Evolutionary conservation across 495 filamentous ascomycete genomes (phyloP), one percentile per base, ranked within the genome.

Genomic region (Xylaria grammica): DNA sequence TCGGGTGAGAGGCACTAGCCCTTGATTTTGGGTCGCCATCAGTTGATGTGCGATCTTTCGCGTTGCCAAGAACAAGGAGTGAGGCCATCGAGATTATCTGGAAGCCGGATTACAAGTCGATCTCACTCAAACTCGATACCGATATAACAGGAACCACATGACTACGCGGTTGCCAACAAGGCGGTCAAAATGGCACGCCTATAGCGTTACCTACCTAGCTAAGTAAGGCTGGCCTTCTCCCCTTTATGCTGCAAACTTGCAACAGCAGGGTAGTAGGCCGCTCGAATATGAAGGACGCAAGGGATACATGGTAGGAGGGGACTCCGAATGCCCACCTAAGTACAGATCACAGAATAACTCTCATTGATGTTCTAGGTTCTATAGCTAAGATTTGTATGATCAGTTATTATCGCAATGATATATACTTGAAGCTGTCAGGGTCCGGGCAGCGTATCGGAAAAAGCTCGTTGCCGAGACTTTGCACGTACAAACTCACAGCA

Each of bases 401-500:
- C 20, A n/a, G n/a, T n/a, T 34, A 15, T 27, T 9, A 49, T 61
- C 20, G 15, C 7, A 34, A 40, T 10, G 24, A 38, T 36, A 45
- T 62, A 46, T 17, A 62, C 1, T 30, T 34, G 19, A 52, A 36
- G 17, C 36, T 40, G n/a, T 30, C 17, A 34, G 48, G n/a, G 26
- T 26, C 27, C 32, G 54, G 52, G 40, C 42, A 55, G 60, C 50
- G 60, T 63, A 63, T 63, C 60, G 60, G 60, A 63, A 55, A 34
- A 50, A 55, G 38, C 29, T 40, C 50, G n/a, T 36, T 19, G 27
- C 13, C 20, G 38, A 19, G 15, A 26, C 6, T 40, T 42, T 22
- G 34, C 20, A 45, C 30, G 22, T 63, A 30, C 34, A 46, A 53
- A 26, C 42, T 19, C 38, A 17, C 27, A 3, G n/a, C 49, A 38